phyloP scores from a whole-genome alignment of 257 asterid genomes.

The Penstemon newberryi region DNA sequence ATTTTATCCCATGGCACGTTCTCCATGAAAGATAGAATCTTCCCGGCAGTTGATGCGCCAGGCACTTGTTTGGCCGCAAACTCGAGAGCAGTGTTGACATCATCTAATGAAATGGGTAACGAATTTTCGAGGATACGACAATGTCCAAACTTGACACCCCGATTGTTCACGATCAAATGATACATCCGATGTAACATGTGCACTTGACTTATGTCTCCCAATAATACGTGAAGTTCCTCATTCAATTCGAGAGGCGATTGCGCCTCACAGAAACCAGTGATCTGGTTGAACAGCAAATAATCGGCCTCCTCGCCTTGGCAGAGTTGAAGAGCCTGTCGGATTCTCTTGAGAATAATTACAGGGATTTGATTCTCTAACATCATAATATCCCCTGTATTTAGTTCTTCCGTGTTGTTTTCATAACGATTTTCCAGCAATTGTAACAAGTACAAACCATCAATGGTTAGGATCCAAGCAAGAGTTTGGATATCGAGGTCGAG shows the following conservation, averaged over 20 bases:
- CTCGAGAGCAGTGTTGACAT: not conserved
- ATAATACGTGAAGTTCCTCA: not conserved
- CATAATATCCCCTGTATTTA: slow-evolving; percentile 26
- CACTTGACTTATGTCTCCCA: not conserved
- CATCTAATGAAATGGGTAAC: not conserved
- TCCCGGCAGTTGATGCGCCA: not conserved
- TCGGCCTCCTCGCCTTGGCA: not conserved
- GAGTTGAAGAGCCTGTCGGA: slow-evolving; percentile 9
- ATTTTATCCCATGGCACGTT: slow-evolving; percentile 16
- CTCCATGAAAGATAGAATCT: no score
- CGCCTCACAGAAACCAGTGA: slow-evolving; percentile 26
- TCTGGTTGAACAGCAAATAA: slow-evolving; percentile 1
- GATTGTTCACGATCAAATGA: slow-evolving; percentile 25
- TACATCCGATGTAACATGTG: slow-evolving; percentile 48
- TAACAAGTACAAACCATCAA: slow-evolving; percentile 39
- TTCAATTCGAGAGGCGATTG: slow-evolving; percentile 36
- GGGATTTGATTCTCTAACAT: slow-evolving; percentile 62
- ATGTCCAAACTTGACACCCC: not conserved
- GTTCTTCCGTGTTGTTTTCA: not conserved
- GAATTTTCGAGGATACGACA: not conserved
- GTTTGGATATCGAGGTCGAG: slow-evolving; percentile 38
- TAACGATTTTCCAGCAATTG: slow-evolving; percentile 23
- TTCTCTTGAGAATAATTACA: slow-evolving; percentile 16
- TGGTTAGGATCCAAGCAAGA: slow-evolving; percentile 37
- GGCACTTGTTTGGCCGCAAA: slow-evolving; percentile 11